Evolutionary conservation across 768 basidiomycete species (phyloP), one percentile per base, ranked within the genome.

Genomic region (Filobasidium floriforme): DNA sequence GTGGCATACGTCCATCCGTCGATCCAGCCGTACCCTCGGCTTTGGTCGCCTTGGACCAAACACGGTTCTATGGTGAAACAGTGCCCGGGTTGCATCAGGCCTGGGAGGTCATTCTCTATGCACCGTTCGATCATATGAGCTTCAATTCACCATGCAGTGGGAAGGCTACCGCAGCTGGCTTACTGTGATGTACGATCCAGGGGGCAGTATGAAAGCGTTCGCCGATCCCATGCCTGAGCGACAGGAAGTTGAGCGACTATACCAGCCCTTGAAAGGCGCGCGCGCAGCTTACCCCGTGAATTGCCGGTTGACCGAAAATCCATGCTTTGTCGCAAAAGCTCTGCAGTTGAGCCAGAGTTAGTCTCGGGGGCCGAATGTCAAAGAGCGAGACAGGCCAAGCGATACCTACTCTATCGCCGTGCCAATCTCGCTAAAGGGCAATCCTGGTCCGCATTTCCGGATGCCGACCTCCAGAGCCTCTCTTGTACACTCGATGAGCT

Each of bases 1-100:
- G 91, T 92, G 0, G 89, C 88, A n/a, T 88, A 86, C 1, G 90
- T 92, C 92, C 92, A 94, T 28, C 89, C 90, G 74, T 94, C 92
- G 1, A 89, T 89, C 76, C 89, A 93, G 65, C 90, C 84, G 85
- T 87, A 88, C 1, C 85, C 85, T 28, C 79, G 75, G 0, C 89
- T 82, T 65, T 88, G 82, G 6, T 80, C 76, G 12, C 91, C 91
- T 79, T 91, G 88, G 14, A 93, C 83, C 40, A 94, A 80, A 57
- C 82, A 82, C 3, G 91, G 91, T 83, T 96, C 92, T 46, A 96
- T 92, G 0, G 92, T 94, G 72, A 96, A 94, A 73, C 90, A 90
- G 75, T 94, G 86, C 0, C 92, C 92, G 0, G 87, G 87, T 61
- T 77, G 75, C 92, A 96, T 93, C 18, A 82, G 73, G 0, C 87